Evolutionary conservation across 805 yeast genomes (phyloP).

Genomic region (Blastobotrys mokoenaii): DNA sequence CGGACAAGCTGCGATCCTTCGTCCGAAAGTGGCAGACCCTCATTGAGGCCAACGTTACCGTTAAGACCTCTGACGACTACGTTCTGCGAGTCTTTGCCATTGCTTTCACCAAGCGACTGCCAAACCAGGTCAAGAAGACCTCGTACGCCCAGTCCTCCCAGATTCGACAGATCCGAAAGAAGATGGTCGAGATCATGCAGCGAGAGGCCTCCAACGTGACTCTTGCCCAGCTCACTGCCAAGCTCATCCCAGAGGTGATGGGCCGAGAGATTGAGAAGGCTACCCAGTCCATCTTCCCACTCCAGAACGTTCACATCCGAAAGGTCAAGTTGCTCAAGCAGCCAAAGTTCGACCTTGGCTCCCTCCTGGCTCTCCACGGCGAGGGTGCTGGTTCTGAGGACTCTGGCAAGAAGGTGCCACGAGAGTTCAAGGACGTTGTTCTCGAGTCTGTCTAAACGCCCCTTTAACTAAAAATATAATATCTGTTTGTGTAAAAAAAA

Average conservation of each 20-base stretch:
- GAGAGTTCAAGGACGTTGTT: slow-evolving; percentile 97
- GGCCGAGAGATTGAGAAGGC: slow-evolving; percentile 98
- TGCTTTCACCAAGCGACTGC: slow-evolving; percentile 97
- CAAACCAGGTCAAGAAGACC: slow-evolving; percentile 95
- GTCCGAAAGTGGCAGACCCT: slow-evolving; percentile 99
- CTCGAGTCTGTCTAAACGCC: slow-evolving; percentile 82
- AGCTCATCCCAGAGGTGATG: slow-evolving; percentile 97
- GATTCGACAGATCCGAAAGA: slow-evolving; percentile 94
- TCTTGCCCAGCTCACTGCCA: slow-evolving; percentile 91
- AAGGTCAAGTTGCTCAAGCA: slow-evolving; percentile 97
- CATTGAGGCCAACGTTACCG: slow-evolving; percentile 97
- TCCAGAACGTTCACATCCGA: slow-evolving; percentile 98
- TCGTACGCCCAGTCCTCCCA: slow-evolving; percentile 97
- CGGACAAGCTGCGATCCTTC: slow-evolving; percentile 94
- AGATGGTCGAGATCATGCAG: slow-evolving; percentile 91
- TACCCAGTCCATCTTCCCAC: slow-evolving; percentile 89
- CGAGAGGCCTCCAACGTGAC: slow-evolving; percentile 94
- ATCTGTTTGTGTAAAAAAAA: neutral
- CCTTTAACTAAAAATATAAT: neutral
- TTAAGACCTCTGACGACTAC: slow-evolving; percentile 96
- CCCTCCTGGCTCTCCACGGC: slow-evolving; percentile 95
- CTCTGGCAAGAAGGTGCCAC: slow-evolving; percentile 92
- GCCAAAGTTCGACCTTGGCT: slow-evolving; percentile 97
- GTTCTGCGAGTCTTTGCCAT: slow-evolving; percentile 92
- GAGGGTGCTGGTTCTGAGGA: slow-evolving; percentile 85